Evolutionary conservation across 257 asterid genomes (phyloP).

Genomic region (Nicotiana undulata): DNA sequence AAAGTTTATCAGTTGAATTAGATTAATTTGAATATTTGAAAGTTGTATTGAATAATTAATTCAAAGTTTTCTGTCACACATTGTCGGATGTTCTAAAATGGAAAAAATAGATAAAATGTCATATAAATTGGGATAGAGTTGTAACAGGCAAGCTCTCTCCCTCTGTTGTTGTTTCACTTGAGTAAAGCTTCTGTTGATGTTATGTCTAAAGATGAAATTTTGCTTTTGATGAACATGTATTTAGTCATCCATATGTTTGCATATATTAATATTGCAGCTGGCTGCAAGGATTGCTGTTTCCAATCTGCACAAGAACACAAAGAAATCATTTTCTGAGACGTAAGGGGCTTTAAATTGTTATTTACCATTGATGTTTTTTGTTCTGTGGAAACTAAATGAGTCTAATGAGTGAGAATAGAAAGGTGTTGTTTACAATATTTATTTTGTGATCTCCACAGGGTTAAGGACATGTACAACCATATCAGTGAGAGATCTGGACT

Average conservation of each 20-base stretch:
- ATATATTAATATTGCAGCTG: constrained; percentile 38
- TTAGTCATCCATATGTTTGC: not conserved
- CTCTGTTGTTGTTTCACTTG: not conserved
- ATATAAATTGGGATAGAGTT: not conserved
- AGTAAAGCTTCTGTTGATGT: not conserved
- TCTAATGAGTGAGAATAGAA: not conserved
- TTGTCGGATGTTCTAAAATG: not conserved
- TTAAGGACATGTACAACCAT: constrained; percentile 86
- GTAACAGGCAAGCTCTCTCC: not conserved
- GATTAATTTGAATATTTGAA: not conserved
- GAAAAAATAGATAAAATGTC: not conserved
- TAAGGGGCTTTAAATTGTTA: constrained; percentile 32
- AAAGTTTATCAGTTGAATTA: not conserved
- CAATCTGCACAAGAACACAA: constrained; percentile 90
- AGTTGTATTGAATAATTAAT: not conserved
- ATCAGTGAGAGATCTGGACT: constrained; percentile 78
- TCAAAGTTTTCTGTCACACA: too few species aligned
- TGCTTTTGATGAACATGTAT: not conserved
- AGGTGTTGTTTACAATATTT: not conserved
- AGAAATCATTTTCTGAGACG: constrained; percentile 96
- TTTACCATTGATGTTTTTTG: not conserved
- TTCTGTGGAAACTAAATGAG: not conserved
- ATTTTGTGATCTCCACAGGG: constrained; percentile 30
- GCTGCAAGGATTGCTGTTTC: constrained; percentile 99
- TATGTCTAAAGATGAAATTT: not conserved